Conservation (phyloP, 306 rosid genomes). For the Crotalaria pallida region DNA sequence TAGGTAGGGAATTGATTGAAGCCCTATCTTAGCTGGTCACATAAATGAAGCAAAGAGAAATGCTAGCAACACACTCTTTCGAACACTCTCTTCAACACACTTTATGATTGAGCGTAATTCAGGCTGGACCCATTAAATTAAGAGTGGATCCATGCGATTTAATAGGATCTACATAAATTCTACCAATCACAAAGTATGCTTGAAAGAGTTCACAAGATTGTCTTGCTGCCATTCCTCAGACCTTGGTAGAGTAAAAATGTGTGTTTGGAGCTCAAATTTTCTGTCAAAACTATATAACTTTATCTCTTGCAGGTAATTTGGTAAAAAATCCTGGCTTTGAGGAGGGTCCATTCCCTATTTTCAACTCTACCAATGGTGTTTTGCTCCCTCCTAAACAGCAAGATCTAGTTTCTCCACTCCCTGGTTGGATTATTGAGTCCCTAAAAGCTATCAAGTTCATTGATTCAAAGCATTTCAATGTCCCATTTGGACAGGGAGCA, state of each 20-base stretch:
- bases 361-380: conserved; percentile 74
- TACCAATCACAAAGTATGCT: too few relatives aligned
- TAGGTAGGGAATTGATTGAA: background rate
- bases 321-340: conserved; percentile 73
- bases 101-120: too few relatives aligned
- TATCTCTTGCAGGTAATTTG: conserved; percentile 57
- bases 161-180: too few relatives aligned
- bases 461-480: conserved; percentile 40
- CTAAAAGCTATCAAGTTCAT: conserved; percentile 81
- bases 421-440: conserved; percentile 91
- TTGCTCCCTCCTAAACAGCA: conserved; percentile 85
- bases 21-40: background rate
- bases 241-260: too few relatives aligned
- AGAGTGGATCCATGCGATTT: too few relatives aligned
- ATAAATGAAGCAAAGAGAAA: background rate
- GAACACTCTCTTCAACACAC: too few relatives aligned
- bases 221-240: too few relatives aligned
- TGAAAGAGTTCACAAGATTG: too few relatives aligned
- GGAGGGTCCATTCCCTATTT: conserved; percentile 76
- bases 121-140: too few relatives aligned
- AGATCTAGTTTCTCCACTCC: conserved; percentile 82
- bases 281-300: background rate
- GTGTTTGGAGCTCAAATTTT: background rate
- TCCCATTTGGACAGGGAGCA: conserved; percentile 61
- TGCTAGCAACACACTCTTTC: too few relatives aligned